Evolutionary conservation across 208 protist genomes (phyloP).

Genomic region (Acanthamoeba healyi): DNA sequence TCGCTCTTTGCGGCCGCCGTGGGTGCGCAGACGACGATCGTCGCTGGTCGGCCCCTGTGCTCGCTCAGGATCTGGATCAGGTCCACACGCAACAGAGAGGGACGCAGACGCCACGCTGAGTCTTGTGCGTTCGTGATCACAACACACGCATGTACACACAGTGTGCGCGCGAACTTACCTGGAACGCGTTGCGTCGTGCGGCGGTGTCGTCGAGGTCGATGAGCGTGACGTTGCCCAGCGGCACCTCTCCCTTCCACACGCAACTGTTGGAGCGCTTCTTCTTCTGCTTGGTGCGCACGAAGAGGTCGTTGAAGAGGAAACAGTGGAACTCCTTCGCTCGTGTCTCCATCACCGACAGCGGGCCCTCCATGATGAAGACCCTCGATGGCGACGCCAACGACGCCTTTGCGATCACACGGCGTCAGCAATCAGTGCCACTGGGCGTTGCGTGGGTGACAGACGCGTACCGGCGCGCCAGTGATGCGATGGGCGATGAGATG

Average conservation of each 20-base stretch:
- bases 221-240: not conserved
- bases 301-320: constrained; percentile 19
- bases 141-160: no score
- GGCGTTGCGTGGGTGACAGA: not conserved
- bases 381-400: not conserved
- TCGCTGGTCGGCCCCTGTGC: not conserved
- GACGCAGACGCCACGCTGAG: no score
- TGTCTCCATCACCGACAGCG: not conserved
- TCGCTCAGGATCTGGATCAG: constrained; percentile 32
- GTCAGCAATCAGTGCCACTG: no score
- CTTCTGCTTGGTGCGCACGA: constrained; percentile 1
- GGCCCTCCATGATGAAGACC: constrained; percentile 11
- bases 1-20: not conserved
- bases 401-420: not conserved
- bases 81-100: no score
- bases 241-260: not conserved
- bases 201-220: not conserved
- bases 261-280: not conserved
- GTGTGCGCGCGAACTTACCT: no score
- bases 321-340: not conserved
- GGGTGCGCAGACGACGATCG: not conserved
- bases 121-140: no score
- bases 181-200: not conserved
- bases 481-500: not conserved
- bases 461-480: not conserved